These are phyloP conservation scores for Rhodocollybia butyracea DNA, from an alignment of 768 basidiomycete species.

Conservation along the genomic window DNA sequence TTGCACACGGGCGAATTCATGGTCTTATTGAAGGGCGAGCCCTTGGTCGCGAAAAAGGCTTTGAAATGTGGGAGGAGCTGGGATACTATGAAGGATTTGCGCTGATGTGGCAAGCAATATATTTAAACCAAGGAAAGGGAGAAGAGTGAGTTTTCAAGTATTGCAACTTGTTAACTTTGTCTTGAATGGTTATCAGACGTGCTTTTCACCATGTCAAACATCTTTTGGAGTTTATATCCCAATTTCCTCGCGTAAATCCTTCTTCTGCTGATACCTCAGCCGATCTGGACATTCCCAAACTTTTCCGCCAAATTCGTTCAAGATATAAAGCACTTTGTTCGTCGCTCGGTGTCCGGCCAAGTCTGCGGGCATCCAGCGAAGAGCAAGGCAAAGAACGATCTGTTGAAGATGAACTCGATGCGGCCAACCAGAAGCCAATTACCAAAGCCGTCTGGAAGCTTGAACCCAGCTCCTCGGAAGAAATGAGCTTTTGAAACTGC, in stretches of 20 bases:
- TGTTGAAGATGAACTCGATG: background rate
- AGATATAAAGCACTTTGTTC: slow-evolving; percentile 87
- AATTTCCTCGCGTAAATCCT: slow-evolving; percentile 80
- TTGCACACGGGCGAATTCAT: slow-evolving; percentile 82
- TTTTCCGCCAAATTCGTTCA: slow-evolving; percentile 83
- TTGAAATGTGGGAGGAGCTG: slow-evolving; percentile 96
- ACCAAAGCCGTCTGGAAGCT: background rate
- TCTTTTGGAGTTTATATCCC: slow-evolving; percentile 66
- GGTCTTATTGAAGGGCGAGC: slow-evolving; percentile 90
- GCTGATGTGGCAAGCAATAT: slow-evolving; percentile 59
- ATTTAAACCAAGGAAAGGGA: slow-evolving; percentile 32
- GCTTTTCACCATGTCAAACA: slow-evolving; percentile 59
- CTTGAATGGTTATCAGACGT: slow-evolving; percentile 37
- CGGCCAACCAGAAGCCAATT: background rate
- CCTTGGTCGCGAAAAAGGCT: slow-evolving; percentile 86
- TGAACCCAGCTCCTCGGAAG: background rate
- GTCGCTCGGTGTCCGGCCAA: slow-evolving; percentile 61
- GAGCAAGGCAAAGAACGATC: background rate
- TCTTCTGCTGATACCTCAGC: slow-evolving; percentile 33
- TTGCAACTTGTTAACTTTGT: background rate
- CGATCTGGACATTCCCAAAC: slow-evolving; percentile 68
- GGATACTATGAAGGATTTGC: slow-evolving; percentile 92
- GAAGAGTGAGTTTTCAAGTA: slow-evolving; percentile 45
- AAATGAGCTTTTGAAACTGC: background rate
- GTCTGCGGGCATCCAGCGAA: slow-evolving; percentile 29